phyloP scores from a whole-genome alignment of 164 flowering plant species.

The Houttuynia cordata region DNA sequence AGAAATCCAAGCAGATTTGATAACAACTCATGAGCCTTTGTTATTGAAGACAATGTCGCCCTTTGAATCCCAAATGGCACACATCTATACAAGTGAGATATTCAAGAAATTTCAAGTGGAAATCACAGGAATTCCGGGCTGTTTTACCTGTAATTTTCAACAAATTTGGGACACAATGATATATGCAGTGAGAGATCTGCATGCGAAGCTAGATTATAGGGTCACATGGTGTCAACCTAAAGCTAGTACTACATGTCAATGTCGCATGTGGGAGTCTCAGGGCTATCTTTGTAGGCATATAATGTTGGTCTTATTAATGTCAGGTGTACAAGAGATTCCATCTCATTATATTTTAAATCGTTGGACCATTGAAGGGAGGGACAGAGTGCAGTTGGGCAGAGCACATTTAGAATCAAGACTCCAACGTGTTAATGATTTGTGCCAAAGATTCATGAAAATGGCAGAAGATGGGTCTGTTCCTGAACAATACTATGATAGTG shows the following conservation, averaged over 20 bases:
- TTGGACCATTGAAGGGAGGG: slow-evolving; percentile 32
- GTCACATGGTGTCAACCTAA: slow-evolving; percentile 50
- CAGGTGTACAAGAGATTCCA: slow-evolving; percentile 54
- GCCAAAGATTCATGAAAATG: neutral
- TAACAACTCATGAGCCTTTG: neutral
- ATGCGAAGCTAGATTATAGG: slow-evolving; percentile 53
- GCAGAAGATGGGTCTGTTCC: neutral
- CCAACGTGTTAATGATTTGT: neutral
- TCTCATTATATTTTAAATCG: slow-evolving; percentile 55
- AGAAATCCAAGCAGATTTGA: slow-evolving; percentile 9
- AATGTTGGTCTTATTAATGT: slow-evolving; percentile 64
- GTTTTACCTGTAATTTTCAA: slow-evolving; percentile 55
- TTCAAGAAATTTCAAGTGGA: slow-evolving; percentile 61
- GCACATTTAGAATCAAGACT: neutral
- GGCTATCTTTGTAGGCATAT: slow-evolving; percentile 80
- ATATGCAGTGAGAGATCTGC: slow-evolving; percentile 22
- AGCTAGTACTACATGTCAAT: slow-evolving; percentile 59
- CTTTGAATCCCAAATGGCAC: neutral
- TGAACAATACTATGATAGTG: neutral
- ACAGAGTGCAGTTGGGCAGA: neutral
- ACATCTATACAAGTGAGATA: too few relatives aligned
- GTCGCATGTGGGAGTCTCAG: slow-evolving; percentile 74
- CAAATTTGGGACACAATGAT: slow-evolving; percentile 48
- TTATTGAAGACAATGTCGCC: slow-evolving; percentile 7
- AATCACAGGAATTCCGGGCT: slow-evolving; percentile 58